Conservation (phyloP, 176 grass and related monocot species). For the Pharus latifolius region DNA sequence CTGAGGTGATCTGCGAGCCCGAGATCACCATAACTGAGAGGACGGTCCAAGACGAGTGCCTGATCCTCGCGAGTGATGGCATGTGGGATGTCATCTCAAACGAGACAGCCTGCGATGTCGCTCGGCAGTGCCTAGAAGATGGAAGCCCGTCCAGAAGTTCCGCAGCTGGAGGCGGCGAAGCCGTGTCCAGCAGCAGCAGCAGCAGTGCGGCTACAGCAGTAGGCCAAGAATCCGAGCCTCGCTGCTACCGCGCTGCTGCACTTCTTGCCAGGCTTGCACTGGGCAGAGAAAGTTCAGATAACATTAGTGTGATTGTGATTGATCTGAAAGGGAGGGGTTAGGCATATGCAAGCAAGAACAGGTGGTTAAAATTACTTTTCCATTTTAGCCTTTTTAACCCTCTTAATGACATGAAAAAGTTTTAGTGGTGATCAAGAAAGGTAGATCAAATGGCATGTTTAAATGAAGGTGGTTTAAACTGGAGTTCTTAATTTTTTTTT, state of each 20-base stretch:
- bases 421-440: not conserved
- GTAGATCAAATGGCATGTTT: not conserved
- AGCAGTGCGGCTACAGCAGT: not conserved
- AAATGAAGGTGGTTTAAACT: not conserved
- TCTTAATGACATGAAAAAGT: not conserved
- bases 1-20: constrained; percentile 63
- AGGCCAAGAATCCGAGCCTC: constrained; percentile 14
- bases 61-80: constrained; percentile 82
- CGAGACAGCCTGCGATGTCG: constrained; percentile 44
- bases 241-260: constrained; percentile 44
- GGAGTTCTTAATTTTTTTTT: constrained; percentile 24
- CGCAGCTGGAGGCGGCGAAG: not conserved
- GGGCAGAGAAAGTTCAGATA: constrained; percentile 45
- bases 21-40: constrained; percentile 47
- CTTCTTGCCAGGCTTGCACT: constrained; percentile 66
- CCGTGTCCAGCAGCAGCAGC: not conserved
- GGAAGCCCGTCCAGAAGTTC: not conserved
- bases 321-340: constrained; percentile 40
- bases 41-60: constrained; percentile 34
- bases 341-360: not conserved
- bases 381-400: not conserved
- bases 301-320: constrained; percentile 74
- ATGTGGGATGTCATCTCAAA: constrained; percentile 85
- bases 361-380: not conserved
- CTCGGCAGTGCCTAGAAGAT: constrained; percentile 54